phyloP scores from a whole-genome alignment of 345 rosid species.

The Balakata baccata region DNA sequence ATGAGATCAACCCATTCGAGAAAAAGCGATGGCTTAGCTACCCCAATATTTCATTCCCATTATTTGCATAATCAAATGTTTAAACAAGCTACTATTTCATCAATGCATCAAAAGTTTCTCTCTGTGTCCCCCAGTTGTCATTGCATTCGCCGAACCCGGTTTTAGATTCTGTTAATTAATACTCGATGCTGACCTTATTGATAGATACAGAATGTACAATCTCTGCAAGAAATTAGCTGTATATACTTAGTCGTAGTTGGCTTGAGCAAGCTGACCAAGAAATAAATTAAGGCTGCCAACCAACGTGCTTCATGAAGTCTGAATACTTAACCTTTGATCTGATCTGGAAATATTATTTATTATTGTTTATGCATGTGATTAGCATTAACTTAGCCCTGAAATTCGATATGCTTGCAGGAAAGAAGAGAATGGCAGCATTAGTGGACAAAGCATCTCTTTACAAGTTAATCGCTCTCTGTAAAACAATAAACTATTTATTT shows the following conservation, averaged over 20 bases:
- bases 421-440: too few relatives aligned
- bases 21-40: conserved; percentile 9
- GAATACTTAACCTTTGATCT: not conserved
- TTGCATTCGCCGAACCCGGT: too few relatives aligned
- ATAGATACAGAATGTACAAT: not conserved
- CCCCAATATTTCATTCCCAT: not conserved
- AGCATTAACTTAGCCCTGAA: not conserved
- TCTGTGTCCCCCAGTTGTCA: conserved; percentile 1
- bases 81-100: not conserved
- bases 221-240: not conserved
- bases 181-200: not conserved
- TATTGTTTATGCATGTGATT: not conserved
- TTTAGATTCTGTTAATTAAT: not conserved
- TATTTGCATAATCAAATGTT: not conserved
- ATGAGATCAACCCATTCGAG: not conserved
- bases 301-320: not conserved
- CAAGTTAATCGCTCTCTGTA: not conserved
- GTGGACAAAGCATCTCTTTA: not conserved
- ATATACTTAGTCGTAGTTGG: not conserved
- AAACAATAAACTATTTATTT: not conserved
- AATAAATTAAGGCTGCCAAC: not conserved
- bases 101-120: not conserved
- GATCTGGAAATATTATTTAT: not conserved
- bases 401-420: conserved; percentile 1
- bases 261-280: not conserved